These are phyloP conservation scores for Chlorella variabilis DNA, from an alignment of 163 green algal species.

Conservation along the genomic window DNA sequence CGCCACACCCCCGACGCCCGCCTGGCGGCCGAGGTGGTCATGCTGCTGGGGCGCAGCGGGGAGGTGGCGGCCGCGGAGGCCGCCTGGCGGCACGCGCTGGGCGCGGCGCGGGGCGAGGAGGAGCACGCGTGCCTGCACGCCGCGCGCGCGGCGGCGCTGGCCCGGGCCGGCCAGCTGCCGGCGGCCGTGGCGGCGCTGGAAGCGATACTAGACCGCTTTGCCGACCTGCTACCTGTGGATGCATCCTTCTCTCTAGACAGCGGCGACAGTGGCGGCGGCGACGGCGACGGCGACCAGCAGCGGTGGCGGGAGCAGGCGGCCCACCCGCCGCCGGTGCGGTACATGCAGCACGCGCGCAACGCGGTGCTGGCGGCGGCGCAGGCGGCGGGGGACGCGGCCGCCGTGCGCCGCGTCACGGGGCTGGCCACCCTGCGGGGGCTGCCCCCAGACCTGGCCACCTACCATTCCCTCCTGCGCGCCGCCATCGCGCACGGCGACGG, in stretches of 20 bases:
- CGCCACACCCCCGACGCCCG: background rate
- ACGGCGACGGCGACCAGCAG: background rate
- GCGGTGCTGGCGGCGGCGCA: conserved; percentile 21
- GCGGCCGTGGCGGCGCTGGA: background rate
- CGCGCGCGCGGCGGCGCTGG: conserved; percentile 23
- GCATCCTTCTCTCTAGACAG: background rate
- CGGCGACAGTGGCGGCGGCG: background rate
- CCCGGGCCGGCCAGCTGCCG: background rate
- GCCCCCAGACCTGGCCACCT: conserved; percentile 36
- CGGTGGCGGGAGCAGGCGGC: background rate
- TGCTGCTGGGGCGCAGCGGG: background rate
- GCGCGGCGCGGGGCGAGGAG: background rate
- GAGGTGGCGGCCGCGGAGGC: background rate
- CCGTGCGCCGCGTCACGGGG: background rate
- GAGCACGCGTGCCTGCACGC: conserved; percentile 10
- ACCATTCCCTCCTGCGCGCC: conserved; percentile 36
- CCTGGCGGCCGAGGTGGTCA: background rate
- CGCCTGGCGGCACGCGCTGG: background rate
- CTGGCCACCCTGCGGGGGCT: conserved; percentile 39
- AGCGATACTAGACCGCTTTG: conserved; percentile 14
- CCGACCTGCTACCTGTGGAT: conserved; percentile 16
- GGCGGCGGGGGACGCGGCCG: background rate
- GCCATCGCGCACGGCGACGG: conserved; percentile 28
- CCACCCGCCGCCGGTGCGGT: background rate
- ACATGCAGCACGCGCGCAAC: conserved; percentile 22